phyloP scores from a whole-genome alignment of 2,329 filamentous ascomycete genomes.

The Knufia fluminis region DNA sequence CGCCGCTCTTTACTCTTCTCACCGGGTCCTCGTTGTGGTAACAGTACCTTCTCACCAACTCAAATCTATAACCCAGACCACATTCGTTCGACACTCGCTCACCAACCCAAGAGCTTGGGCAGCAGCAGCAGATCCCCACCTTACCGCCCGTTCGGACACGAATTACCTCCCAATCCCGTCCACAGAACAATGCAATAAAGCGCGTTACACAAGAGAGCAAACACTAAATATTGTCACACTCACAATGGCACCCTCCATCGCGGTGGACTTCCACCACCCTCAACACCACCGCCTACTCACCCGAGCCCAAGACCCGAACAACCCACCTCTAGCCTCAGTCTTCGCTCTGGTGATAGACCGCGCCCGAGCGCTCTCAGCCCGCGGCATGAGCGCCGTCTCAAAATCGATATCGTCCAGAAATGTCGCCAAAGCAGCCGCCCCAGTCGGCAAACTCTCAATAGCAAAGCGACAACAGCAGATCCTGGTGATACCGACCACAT shows the following conservation, averaged over 20 bases:
- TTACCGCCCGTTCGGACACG: background rate
- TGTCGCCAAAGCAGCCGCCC: background rate
- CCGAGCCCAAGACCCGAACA: constrained; percentile 3
- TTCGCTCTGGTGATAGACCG: constrained; percentile 19
- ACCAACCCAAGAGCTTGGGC: background rate
- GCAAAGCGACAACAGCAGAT: constrained; percentile 22
- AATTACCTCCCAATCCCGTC: background rate
- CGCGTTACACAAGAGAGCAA: no score
- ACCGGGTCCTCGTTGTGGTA: no score
- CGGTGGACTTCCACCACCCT: background rate
- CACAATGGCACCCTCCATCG: background rate
- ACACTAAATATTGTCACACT: background rate
- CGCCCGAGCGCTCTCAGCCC: constrained; percentile 11
- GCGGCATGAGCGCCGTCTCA: background rate
- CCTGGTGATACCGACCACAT: constrained; percentile 52
- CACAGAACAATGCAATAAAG: background rate
- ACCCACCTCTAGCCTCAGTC: constrained; percentile 17
- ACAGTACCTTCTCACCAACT: no score
- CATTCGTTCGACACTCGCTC: background rate
- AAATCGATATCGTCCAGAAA: background rate
- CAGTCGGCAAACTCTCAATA: background rate
- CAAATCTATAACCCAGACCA: background rate
- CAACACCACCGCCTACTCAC: background rate
- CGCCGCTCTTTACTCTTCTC: background rate
- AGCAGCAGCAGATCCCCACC: background rate